phyloP scores from a whole-genome alignment of 371 early-diverging fungal species.

The Saksenaea vasiformis region DNA sequence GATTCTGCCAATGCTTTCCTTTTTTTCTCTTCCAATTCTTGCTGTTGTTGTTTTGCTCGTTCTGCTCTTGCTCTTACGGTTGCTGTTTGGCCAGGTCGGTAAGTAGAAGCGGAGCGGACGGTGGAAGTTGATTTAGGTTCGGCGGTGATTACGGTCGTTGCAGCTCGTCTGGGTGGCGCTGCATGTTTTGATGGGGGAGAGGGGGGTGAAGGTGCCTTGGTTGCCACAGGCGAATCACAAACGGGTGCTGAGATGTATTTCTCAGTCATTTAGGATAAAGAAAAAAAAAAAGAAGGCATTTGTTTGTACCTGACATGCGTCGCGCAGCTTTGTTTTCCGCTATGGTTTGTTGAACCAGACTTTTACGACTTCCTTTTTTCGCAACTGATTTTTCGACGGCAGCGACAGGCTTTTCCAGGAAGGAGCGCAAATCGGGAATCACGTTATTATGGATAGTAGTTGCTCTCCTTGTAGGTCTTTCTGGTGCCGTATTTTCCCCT shows the following conservation, averaged over 20 bases:
- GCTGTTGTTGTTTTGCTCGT: slow-evolving; percentile 37
- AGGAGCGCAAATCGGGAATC: slow-evolving; percentile 28
- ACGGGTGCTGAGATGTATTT: slow-evolving; percentile 11
- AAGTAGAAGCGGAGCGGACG: slow-evolving; percentile 12
- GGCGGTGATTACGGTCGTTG: neutral
- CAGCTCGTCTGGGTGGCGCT: slow-evolving; percentile 6
- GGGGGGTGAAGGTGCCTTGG: slow-evolving; percentile 2
- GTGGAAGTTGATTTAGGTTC: slow-evolving; percentile 10
- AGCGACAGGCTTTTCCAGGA: slow-evolving; percentile 13
- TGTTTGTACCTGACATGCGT: slow-evolving; percentile 17
- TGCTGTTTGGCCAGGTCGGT: slow-evolving; percentile 37
- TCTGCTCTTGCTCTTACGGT: slow-evolving; percentile 48
- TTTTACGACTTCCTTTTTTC: slow-evolving; percentile 6
- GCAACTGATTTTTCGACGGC: slow-evolving; percentile 7
- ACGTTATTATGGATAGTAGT: neutral
- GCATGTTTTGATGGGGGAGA: neutral
- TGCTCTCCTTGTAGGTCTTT: slow-evolving; percentile 6
- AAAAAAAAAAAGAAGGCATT: neutral
- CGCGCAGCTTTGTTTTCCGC: slow-evolving; percentile 6
- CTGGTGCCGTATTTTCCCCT: slow-evolving; percentile 17
- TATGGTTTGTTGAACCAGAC: slow-evolving; percentile 8
- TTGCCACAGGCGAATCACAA: slow-evolving; percentile 9
- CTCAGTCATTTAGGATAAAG: neutral
- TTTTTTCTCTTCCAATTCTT: slow-evolving; percentile 27
- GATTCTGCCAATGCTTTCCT: slow-evolving; percentile 20